These are phyloP conservation scores for Penicillium maclennaniae DNA, from an alignment of 495 filamentous ascomycete species.

Conservation along the genomic window DNA sequence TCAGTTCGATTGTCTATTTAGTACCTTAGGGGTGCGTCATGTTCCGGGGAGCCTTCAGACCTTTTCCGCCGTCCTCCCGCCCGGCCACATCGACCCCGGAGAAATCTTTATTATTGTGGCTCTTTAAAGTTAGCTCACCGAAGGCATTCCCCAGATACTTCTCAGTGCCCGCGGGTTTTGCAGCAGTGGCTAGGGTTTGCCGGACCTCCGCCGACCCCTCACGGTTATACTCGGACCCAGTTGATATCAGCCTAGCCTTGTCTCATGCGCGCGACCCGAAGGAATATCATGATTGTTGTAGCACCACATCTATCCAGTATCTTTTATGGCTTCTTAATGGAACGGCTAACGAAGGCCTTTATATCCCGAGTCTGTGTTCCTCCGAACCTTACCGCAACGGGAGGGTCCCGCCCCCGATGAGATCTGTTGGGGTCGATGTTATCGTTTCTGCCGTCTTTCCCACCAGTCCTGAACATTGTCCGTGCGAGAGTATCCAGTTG, in stretches of 20 bases:
- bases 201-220: slow-evolving; percentile 6
- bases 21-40: not conserved
- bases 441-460: not conserved
- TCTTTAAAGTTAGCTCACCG: slow-evolving; percentile 6
- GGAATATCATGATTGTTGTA: not conserved
- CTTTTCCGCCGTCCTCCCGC: slow-evolving; percentile 20
- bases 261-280: not conserved
- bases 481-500: not conserved
- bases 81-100: slow-evolving; percentile 16
- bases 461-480: not conserved
- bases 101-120: not conserved
- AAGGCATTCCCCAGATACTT: slow-evolving; percentile 2
- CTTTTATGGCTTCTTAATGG: not conserved
- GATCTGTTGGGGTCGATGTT: not conserved
- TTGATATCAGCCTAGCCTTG: not conserved
- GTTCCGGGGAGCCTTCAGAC: slow-evolving; percentile 7
- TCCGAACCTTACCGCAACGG: not conserved
- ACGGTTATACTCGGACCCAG: slow-evolving; percentile 13
- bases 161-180: slow-evolving; percentile 11
- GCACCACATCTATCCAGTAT: not conserved
- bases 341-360: not conserved
- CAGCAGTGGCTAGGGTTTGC: slow-evolving; percentile 5
- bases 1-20: not conserved
- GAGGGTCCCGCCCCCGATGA: not conserved
- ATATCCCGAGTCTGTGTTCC: not conserved